phyloP scores from a whole-genome alignment of 768 basidiomycete species.

The Mycena rebaudengoi region DNA sequence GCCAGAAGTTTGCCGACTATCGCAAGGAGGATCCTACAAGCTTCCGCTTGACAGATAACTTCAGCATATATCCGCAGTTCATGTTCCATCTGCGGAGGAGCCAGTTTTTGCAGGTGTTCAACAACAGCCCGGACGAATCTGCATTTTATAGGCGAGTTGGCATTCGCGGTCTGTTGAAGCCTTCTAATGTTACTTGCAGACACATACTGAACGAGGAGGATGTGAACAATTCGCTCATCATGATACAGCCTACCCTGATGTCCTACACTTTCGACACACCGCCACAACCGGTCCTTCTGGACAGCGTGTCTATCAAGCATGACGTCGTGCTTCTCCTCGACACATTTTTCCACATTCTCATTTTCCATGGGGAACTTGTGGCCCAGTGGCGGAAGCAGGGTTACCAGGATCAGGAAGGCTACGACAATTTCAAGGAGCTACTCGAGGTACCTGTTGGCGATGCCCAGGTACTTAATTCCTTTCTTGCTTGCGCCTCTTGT shows the following conservation, averaged over 20 bases:
- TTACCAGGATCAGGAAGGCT: slow-evolving; percentile 98
- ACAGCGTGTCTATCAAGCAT: slow-evolving; percentile 96
- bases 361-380: slow-evolving; percentile 98
- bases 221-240: slow-evolving; percentile 98
- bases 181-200: slow-evolving; percentile 48
- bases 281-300: slow-evolving; percentile 93
- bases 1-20: slow-evolving; percentile 99
- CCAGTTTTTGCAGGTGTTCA: slow-evolving; percentile 99
- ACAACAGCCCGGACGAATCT: slow-evolving; percentile 99
- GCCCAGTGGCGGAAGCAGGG: slow-evolving; percentile 98
- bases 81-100: slow-evolving; percentile 99
- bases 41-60: slow-evolving; percentile 94
- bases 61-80: slow-evolving; percentile 99
- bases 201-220: slow-evolving; percentile 97
- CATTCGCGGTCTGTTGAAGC: neutral
- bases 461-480: slow-evolving; percentile 69
- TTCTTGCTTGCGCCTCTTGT: neutral
- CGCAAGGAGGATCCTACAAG: slow-evolving; percentile 96
- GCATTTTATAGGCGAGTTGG: slow-evolving; percentile 91
- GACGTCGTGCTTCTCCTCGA: slow-evolving; percentile 97
- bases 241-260: slow-evolving; percentile 99
- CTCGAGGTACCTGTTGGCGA: slow-evolving; percentile 87
- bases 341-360: slow-evolving; percentile 99
- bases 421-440: slow-evolving; percentile 97
- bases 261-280: slow-evolving; percentile 94